Percentiles rank a stretch among this genome's conserved stretches.
phyloP scores from a whole-genome alignment of 2,329 filamentous ascomycete genomes.

The Apiospora malaysiana region DNA sequence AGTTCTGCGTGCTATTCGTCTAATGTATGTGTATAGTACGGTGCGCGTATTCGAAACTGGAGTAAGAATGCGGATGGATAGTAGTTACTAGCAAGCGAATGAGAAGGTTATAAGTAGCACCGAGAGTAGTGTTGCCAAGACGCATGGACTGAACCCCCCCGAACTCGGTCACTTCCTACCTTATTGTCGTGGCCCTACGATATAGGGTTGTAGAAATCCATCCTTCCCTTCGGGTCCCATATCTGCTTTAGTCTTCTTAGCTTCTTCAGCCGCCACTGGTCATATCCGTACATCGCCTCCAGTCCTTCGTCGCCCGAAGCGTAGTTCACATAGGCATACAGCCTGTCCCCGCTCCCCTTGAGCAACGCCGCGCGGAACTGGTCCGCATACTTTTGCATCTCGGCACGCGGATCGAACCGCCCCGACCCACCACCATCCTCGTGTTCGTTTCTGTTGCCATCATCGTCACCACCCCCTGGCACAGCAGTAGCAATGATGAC shows the following conservation, averaged over 20 bases:
- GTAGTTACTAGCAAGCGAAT: no score
- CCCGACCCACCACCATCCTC: background rate
- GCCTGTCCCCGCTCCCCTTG: slow-evolving; percentile 24
- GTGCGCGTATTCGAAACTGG: background rate
- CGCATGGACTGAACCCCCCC: background rate
- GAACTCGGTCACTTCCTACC: background rate
- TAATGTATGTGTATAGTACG: background rate
- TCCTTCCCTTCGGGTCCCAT: slow-evolving; percentile 33
- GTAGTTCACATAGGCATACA: slow-evolving; percentile 37
- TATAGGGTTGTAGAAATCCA: slow-evolving; percentile 5
- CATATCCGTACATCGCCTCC: slow-evolving; percentile 32
- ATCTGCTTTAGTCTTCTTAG: slow-evolving; percentile 34
- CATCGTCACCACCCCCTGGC: background rate
- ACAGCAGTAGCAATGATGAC: background rate
- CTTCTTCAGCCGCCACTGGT: slow-evolving; percentile 31
- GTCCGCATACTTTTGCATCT: background rate
- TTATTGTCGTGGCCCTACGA: background rate
- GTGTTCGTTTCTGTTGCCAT: background rate
- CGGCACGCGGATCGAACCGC: background rate
- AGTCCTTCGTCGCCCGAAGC: slow-evolving; percentile 37
- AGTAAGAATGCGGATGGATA: background rate
- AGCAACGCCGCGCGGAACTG: background rate
- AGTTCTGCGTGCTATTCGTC: background rate
- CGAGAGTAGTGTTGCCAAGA: background rate
- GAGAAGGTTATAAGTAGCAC: background rate